These are phyloP conservation scores for Penicillium olsonii DNA, from an alignment of 2,329 filamentous ascomycete genomes.

Conservation along the genomic window DNA sequence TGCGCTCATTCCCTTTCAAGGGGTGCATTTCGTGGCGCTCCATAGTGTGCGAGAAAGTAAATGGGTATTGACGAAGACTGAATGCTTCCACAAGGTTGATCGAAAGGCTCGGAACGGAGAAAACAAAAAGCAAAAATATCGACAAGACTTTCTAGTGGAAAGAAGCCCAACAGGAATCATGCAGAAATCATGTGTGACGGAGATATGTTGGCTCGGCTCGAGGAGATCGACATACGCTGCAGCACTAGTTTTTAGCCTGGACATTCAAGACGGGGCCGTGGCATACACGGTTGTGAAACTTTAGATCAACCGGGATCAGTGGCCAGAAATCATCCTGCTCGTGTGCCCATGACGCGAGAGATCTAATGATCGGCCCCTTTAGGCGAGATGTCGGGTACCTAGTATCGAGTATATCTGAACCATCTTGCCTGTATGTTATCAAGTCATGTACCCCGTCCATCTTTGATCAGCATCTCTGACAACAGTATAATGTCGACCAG, in stretches of 20 bases:
- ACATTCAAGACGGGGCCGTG: not conserved
- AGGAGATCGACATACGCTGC: not conserved
- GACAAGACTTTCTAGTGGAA: not conserved
- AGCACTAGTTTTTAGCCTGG: not conserved
- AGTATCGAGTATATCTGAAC: conserved; percentile 4
- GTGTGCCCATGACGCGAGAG: not conserved
- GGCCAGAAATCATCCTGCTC: not conserved
- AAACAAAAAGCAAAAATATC: conserved; percentile 5
- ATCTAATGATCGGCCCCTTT: not conserved
- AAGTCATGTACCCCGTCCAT: not conserved
- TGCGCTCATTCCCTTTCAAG: not conserved
- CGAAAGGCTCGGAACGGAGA: not conserved
- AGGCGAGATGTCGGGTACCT: not conserved
- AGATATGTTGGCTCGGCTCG: not conserved
- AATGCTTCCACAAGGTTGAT: not conserved
- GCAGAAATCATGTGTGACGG: conserved; percentile 3
- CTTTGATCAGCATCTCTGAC: not conserved
- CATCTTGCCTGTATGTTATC: not conserved
- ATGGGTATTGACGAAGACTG: not conserved
- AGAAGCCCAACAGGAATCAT: not conserved
- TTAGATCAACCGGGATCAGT: conserved; percentile 1
- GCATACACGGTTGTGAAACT: conserved; percentile 3
- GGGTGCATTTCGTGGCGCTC: conserved; percentile 1
- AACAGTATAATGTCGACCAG: not conserved
- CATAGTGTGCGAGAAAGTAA: not conserved